Percentiles rank a stretch among this genome's conserved stretches.
Evolutionary conservation across 169 alveolate genomes (phyloP).

Genomic region (Amoebophrya sp.): DNA sequence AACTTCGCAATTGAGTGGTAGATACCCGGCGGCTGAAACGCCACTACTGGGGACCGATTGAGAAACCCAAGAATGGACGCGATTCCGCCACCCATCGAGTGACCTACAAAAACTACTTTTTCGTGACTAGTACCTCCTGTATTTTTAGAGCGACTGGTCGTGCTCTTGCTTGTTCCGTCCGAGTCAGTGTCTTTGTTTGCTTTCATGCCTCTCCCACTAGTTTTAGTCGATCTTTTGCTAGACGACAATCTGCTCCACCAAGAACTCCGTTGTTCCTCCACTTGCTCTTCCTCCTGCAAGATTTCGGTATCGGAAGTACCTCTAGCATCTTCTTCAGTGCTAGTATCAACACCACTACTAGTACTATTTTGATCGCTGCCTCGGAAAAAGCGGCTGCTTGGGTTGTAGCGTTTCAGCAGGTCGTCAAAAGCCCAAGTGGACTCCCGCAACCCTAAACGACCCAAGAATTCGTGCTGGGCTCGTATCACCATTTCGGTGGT

Average conservation of each 20-base stretch:
- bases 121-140: background rate
- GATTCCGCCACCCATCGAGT: background rate
- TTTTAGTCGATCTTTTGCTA: background rate
- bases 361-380: no score
- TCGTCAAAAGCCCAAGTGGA: background rate
- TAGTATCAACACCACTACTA: no score
- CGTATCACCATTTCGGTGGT: conserved; percentile 2
- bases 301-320: no score
- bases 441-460: background rate
- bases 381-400: no score
- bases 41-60: background rate
- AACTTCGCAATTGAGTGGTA: background rate
- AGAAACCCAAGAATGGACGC: background rate
- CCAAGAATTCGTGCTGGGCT: background rate
- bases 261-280: no score
- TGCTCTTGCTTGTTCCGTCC: background rate
- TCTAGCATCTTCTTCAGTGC: no score
- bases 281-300: no score
- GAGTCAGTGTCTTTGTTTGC: background rate
- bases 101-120: background rate
- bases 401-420: background rate
- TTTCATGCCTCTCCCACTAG: background rate
- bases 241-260: no score
- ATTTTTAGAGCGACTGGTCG: background rate
- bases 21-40: background rate